These are phyloP conservation scores for Helminthosporium solani DNA, from an alignment of 2,329 filamentous ascomycete genomes.

Conservation along the genomic window DNA sequence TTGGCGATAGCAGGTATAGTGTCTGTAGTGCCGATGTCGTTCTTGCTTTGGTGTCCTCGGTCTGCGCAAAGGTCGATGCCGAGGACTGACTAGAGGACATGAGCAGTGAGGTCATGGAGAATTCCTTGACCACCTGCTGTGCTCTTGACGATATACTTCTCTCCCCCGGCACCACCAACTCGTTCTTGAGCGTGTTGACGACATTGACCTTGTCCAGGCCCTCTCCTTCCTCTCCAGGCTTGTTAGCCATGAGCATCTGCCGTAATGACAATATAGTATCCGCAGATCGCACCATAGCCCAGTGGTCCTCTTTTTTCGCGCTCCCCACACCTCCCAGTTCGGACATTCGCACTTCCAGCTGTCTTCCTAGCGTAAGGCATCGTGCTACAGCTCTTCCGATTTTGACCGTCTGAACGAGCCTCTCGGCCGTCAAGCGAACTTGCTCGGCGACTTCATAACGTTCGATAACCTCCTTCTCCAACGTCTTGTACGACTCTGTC, in stretches of 20 bases:
- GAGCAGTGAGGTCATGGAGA: slow-evolving; percentile 66
- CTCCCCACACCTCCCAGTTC: slow-evolving; percentile 60
- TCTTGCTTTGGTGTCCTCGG: slow-evolving; percentile 72
- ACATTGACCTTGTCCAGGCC: slow-evolving; percentile 73
- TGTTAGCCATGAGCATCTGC: slow-evolving; percentile 68
- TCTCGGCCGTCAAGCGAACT: slow-evolving; percentile 72
- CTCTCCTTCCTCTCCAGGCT: slow-evolving; percentile 70
- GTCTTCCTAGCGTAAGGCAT: slow-evolving; percentile 77
- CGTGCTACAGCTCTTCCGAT: slow-evolving; percentile 75
- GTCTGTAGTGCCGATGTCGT: slow-evolving; percentile 73
- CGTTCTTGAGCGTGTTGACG: slow-evolving; percentile 68
- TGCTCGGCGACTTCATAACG: slow-evolving; percentile 85
- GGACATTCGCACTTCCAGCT: slow-evolving; percentile 81
- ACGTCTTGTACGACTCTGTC: slow-evolving; percentile 79
- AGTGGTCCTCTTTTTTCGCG: slow-evolving; percentile 67
- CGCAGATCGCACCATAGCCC: slow-evolving; percentile 77
- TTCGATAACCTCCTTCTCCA: slow-evolving; percentile 82
- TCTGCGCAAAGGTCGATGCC: slow-evolving; percentile 56
- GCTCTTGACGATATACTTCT: slow-evolving; percentile 69
- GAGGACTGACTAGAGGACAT: slow-evolving; percentile 36
- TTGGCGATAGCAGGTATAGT: slow-evolving; percentile 79
- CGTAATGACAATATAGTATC: slow-evolving; percentile 75
- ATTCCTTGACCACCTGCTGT: slow-evolving; percentile 79
- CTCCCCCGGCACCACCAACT: slow-evolving; percentile 71
- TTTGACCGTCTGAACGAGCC: slow-evolving; percentile 77